Conservation (phyloP, 2,329 filamentous ascomycete species). For the Colletotrichum magnum region DNA sequence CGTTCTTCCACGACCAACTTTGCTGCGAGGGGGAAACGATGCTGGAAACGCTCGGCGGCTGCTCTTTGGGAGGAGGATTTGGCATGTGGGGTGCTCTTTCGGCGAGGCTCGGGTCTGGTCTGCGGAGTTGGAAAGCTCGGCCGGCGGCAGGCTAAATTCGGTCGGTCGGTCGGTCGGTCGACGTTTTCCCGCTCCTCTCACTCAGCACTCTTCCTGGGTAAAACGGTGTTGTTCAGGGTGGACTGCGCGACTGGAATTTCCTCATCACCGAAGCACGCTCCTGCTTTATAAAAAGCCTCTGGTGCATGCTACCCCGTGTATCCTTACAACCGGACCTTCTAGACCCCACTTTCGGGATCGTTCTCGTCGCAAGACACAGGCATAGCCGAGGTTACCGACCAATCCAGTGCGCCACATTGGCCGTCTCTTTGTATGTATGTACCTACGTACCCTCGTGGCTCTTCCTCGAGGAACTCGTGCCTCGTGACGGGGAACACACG, state of each 20-base stretch:
- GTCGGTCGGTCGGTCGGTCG: not conserved
- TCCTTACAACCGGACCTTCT: slow-evolving; percentile 34
- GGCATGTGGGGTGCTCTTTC: slow-evolving; percentile 1
- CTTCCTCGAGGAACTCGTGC: not conserved
- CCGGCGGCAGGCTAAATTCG: too few relatives aligned
- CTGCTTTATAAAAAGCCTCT: slow-evolving; percentile 28
- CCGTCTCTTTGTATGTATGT: slow-evolving; percentile 5
- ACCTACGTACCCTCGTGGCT: slow-evolving; percentile 7
- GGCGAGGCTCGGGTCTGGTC: slow-evolving; percentile 14
- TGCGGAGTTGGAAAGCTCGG: too few relatives aligned
- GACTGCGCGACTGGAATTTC: not conserved
- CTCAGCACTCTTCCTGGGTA: not conserved
- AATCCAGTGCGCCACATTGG: slow-evolving; percentile 34
- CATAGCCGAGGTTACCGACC: slow-evolving; percentile 43
- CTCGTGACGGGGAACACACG: slow-evolving; percentile 25
- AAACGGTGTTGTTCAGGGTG: not conserved
- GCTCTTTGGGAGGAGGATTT: not conserved
- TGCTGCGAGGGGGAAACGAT: not conserved
- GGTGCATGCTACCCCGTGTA: slow-evolving; percentile 30
- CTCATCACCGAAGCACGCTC: slow-evolving; percentile 12
- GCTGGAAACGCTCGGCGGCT: slow-evolving; percentile 26
- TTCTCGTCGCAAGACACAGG: slow-evolving; percentile 35
- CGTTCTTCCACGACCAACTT: not conserved
- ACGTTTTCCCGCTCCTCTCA: not conserved
- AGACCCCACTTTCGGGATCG: slow-evolving; percentile 42